phyloP scores from a whole-genome alignment of 1,139 yeast species.

The Chernovozyma aurita region DNA sequence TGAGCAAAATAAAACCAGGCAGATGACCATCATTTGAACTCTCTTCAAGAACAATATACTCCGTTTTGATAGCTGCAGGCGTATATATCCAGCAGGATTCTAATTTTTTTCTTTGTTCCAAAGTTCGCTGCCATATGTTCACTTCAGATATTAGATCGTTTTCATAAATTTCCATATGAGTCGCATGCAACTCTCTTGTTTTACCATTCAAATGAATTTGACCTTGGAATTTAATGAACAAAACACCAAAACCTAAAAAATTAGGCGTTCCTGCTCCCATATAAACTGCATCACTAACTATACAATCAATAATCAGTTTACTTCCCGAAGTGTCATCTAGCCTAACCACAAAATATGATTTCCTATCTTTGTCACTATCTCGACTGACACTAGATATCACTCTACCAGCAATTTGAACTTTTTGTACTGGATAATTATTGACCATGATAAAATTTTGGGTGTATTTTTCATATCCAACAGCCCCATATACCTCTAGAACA shows the following conservation, averaged over 20 bases:
- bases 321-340: conserved; percentile 25
- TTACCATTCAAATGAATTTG: conserved; percentile 5
- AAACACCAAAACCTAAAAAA: conserved; percentile 6
- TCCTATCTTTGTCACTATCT: background rate
- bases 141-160: conserved; percentile 21
- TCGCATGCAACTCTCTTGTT: conserved; percentile 15
- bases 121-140: conserved; percentile 28
- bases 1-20: too few relatives aligned
- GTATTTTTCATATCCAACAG: conserved; percentile 11
- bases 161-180: conserved; percentile 18
- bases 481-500: conserved; percentile 20
- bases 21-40: too few relatives aligned
- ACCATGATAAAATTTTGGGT: conserved; percentile 17
- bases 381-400: conserved; percentile 11
- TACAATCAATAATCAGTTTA: conserved; percentile 11
- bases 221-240: conserved; percentile 9
- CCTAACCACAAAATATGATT: conserved; percentile 9
- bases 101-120: conserved; percentile 20
- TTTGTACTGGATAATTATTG: conserved; percentile 32
- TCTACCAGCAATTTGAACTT: conserved; percentile 25
- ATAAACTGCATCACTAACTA: conserved; percentile 8
- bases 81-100: background rate
- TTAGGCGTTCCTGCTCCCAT: conserved; percentile 12
- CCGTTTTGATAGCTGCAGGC: background rate
- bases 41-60: background rate